Evolutionary conservation across 257 asterid genomes (phyloP), one percentile per base, ranked within the genome.

Genomic region (Solanum rostratum): DNA sequence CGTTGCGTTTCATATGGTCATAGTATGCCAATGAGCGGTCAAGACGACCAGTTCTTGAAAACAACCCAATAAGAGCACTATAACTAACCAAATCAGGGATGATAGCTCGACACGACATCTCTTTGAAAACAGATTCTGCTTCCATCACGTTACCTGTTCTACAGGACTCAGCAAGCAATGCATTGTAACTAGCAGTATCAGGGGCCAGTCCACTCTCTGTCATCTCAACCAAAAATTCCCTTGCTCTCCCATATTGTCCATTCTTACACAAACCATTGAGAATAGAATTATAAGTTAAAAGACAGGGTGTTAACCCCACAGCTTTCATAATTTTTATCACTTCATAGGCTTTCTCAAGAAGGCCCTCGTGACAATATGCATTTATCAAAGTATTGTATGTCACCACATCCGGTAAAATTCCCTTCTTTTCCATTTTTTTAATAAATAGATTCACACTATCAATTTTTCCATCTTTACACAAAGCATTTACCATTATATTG

Each of bases 401-500:
- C 86, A 94, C 97, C 22, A 84, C 84, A 91, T 94, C 98, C 2
- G 93, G 91, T 65, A 89, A 92, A 16, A 90, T 83, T 86, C 93
- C 93, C 83, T 90, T 89, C 65, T 85, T 84, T 87, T 93, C 96
- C 97, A 92, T 93, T 86, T 90, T 91, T 14, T 41, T 19, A 24
- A 92, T 63, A 83, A 92, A 92, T 9, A 81, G 86, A 68, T 83
- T 52, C 10, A 84, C 92, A 2, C 62, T 78, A 65, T 90, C 91
- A 8, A 92, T 88, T 85, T 93, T 90, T 49, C 88, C 87, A 19
- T 90, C 94, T 91, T 91, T 94, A 84, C 97, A 91, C 12, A 92
- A 86, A 54, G 91, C 95, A 63, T 93, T 93, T 45, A 94, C 94
- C 96, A 94, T 93, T 85, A 94, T 94, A 82, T 94, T 94, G 41